Conservation (phyloP, 75 land plant species). For the Pinus albicaulis region DNA sequence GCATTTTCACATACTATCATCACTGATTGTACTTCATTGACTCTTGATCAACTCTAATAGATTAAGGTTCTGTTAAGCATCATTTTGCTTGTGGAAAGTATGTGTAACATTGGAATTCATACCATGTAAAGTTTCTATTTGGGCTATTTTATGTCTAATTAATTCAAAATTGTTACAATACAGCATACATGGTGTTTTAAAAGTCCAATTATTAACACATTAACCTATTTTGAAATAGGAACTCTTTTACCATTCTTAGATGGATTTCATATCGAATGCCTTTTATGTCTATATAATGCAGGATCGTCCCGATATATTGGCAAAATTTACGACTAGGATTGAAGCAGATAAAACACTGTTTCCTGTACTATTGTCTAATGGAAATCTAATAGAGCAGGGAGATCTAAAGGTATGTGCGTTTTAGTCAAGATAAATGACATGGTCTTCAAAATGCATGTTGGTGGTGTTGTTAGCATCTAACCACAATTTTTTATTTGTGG, state of each 20-base stretch:
- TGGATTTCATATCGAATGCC: not conserved
- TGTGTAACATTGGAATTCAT: too few species aligned
- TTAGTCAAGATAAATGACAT: not conserved
- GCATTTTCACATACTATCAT: too few species aligned
- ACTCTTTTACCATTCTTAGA: not conserved
- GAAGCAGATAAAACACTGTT: constrained; percentile 85
- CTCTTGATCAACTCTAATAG: too few species aligned
- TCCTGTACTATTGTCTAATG: constrained; percentile 90
- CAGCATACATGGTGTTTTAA: not conserved
- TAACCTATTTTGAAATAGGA: not conserved
- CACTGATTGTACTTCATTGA: too few species aligned
- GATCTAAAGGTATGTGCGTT: constrained; percentile 64
- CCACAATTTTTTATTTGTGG: not conserved
- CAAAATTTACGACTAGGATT: constrained; percentile 82
- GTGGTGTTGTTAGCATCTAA: not conserved
- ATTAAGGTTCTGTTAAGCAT: too few species aligned
- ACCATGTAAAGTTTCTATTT: too few species aligned
- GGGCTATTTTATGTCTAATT: too few species aligned
- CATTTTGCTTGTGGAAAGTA: too few species aligned
- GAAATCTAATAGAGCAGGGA: constrained; percentile 88
- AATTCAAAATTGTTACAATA: too few species aligned
- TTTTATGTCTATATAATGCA: constrained; percentile 17
- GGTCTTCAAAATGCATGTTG: not conserved
- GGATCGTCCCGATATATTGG: constrained; percentile 99
- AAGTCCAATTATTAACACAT: not conserved